Evolutionary conservation across 352 stramenopile genomes (phyloP).

Genomic region (Nothophytophthora sp.): DNA sequence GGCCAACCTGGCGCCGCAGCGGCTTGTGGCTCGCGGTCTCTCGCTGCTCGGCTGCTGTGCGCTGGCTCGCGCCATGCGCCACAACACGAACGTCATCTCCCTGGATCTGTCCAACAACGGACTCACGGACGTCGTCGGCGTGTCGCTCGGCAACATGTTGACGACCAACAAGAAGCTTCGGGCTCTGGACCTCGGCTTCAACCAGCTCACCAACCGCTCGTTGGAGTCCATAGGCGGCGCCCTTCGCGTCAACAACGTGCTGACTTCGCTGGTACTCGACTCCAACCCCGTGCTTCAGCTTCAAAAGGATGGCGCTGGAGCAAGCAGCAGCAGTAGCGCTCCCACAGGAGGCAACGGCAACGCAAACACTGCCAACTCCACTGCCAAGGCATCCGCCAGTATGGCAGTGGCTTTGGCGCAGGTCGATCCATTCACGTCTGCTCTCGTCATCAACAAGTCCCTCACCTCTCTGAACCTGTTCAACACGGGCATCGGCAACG

Average conservation of each 20-base stretch:
- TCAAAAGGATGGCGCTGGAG: constrained; percentile 17
- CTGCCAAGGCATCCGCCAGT: constrained; percentile 11
- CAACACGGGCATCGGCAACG: constrained; percentile 53
- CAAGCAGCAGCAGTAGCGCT: background rate
- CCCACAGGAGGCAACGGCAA: constrained; percentile 1
- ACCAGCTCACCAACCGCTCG: constrained; percentile 43
- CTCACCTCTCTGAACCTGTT: constrained; percentile 63
- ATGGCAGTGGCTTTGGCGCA: constrained; percentile 16
- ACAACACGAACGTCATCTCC: constrained; percentile 53
- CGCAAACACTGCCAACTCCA: background rate
- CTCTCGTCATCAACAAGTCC: constrained; percentile 36
- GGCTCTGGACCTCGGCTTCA: constrained; percentile 59
- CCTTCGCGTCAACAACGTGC: constrained; percentile 42
- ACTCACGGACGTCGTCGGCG: constrained; percentile 42
- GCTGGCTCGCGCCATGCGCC: constrained; percentile 54
- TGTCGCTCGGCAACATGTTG: constrained; percentile 54
- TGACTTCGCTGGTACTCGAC: constrained; percentile 60
- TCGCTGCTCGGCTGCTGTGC: constrained; percentile 57
- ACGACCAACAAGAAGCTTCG: constrained; percentile 50
- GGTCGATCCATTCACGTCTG: constrained; percentile 41
- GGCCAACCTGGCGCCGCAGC: constrained; percentile 44
- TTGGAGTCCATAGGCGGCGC: constrained; percentile 38
- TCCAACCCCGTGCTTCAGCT: constrained; percentile 50
- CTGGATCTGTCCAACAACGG: constrained; percentile 68
- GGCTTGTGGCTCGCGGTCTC: constrained; percentile 49